Conservation (phyloP, 805 yeast species). For the Saccharomycopsis vini region DNA sequence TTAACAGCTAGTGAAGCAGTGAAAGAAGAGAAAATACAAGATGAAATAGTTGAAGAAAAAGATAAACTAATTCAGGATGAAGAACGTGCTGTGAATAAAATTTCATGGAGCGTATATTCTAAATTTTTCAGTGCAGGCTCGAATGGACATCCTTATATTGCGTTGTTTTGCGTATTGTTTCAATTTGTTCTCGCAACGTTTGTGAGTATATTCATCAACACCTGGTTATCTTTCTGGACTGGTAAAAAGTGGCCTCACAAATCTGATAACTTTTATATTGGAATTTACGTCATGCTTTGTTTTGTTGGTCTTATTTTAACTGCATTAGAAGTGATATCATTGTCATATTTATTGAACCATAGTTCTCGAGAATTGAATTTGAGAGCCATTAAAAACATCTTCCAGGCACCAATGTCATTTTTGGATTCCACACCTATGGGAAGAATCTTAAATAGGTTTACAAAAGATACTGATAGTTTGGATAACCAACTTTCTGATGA, state of each 20-base stretch:
- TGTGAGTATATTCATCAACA: slow-evolving; percentile 49
- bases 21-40: slow-evolving; percentile 21
- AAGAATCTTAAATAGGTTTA: slow-evolving; percentile 72
- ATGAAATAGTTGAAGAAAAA: slow-evolving; percentile 1
- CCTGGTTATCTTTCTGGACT: slow-evolving; percentile 83
- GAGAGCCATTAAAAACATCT: slow-evolving; percentile 45
- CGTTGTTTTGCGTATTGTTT: slow-evolving; percentile 26
- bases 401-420: slow-evolving; percentile 74
- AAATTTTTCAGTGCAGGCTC: slow-evolving; percentile 26
- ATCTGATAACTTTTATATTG: slow-evolving; percentile 53
- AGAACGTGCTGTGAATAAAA: slow-evolving; percentile 48
- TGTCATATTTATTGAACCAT: slow-evolving; percentile 42
- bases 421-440: slow-evolving; percentile 85
- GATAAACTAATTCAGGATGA: slow-evolving; percentile 36
- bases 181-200: slow-evolving; percentile 27
- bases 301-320: slow-evolving; percentile 39
- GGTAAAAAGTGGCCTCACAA: slow-evolving; percentile 39
- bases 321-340: slow-evolving; percentile 33
- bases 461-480: slow-evolving; percentile 74
- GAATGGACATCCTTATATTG: slow-evolving; percentile 37
- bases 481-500: slow-evolving; percentile 74
- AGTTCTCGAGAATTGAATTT: slow-evolving; percentile 56
- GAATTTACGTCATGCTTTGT: slow-evolving; percentile 48
- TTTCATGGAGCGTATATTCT: slow-evolving; percentile 39
- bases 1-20: too few species aligned